Base-by-base conservation (phyloP, 2,329 filamentous ascomycete species). In the Cadophora luteo-olivacea region DNA sequence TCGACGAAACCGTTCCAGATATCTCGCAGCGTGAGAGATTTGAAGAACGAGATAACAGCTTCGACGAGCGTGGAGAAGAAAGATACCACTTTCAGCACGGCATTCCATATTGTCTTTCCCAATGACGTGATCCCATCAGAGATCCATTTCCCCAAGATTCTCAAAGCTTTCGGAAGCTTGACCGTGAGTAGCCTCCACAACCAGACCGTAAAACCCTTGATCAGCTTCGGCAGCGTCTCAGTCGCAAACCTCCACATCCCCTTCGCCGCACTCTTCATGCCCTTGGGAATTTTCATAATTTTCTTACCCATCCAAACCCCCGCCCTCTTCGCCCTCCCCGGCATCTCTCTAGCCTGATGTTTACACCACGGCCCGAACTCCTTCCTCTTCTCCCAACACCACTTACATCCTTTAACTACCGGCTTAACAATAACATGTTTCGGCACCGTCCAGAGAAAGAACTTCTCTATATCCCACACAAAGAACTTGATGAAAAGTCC, bases 21-120 rank as follows among this genome's bases (percentile, higher is more conserved):
- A 65, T 84, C 81, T n/a, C 69, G 70, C n/a, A 81, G 69, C 4
- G 80, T 83, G 65, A 82, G 77, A 0, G 57, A 48, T 14, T 72
- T 69, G 68, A 83, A 79, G 67, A 79, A 81, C 3, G 72, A 73
- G 3, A 80, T 16, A 0, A 80, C 70, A 0, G 81, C 80, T 51
- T 72, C 72, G 0, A 79, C 4, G 1, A 74, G 69, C 0, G 82
- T 83, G 60, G 82, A 80, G 0, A 82, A 1, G 0, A 80, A 69
- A 1, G 80, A 80, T 2, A 79, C 65, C 1, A 78, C 19, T 41
- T 74, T 74, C n/a, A 70, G 54, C 5, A 77, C 61, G 4, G 77
- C 73, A 19, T 77, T 52, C 32, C 68, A 67, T 0, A 79, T 64
- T 0, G 77, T 76, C 8, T 63, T 57, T 0, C 77, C 75, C 0